These are phyloP conservation scores for Pseudonitzschia multistriata DNA, from an alignment of 108 stramenopile genomes.

Conservation along the genomic window DNA sequence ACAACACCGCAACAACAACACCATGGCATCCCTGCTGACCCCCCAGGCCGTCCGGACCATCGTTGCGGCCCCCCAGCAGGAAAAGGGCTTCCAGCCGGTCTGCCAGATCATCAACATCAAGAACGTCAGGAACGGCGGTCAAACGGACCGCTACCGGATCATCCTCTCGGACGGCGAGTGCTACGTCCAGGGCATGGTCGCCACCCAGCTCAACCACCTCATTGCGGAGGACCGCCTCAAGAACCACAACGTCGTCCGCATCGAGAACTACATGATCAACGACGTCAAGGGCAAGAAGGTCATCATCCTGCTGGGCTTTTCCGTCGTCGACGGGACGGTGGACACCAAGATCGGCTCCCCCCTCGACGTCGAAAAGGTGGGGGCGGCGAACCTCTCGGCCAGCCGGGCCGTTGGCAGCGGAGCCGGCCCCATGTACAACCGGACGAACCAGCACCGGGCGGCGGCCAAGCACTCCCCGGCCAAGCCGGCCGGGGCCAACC, in stretches of 20 bases:
- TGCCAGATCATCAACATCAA: conserved; percentile 62
- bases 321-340: conserved; percentile 37
- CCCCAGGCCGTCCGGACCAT: conserved; percentile 34
- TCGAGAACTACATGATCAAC: conserved; percentile 83
- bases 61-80: conserved; percentile 26
- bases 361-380: conserved; percentile 51
- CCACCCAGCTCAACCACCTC: conserved; percentile 83
- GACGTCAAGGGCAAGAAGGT: conserved; percentile 63
- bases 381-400: conserved; percentile 7
- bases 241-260: conserved; percentile 44
- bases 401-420: conserved; percentile 8
- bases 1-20: background rate
- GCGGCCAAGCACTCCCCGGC: conserved; percentile 11
- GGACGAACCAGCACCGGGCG: conserved; percentile 31
- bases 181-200: conserved; percentile 86
- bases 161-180: conserved; percentile 83
- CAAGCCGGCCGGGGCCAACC: conserved; percentile 36
- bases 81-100: conserved; percentile 43
- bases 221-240: conserved; percentile 47
- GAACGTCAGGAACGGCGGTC: conserved; percentile 28
- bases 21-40: background rate
- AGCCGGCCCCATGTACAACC: conserved; percentile 53
- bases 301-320: conserved; percentile 68
- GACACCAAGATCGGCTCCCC: conserved; percentile 63
- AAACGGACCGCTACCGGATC: conserved; percentile 44